Conservation (phyloP, 805 yeast species). For the Blastobotrys peoriensis region DNA sequence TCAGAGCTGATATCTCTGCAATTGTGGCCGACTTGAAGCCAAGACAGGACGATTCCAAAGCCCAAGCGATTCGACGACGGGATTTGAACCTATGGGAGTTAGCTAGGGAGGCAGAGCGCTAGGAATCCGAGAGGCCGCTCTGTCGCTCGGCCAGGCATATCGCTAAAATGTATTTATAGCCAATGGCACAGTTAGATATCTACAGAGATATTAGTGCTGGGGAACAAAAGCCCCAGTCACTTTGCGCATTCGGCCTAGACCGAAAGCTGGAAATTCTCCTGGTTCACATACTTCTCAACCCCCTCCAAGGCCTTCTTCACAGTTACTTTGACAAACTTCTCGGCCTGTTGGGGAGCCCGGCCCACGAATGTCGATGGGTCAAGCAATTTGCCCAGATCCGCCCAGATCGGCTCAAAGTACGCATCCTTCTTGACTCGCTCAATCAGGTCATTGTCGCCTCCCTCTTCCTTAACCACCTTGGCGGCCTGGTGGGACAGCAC, state of each 20-base stretch:
- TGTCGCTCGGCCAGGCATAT: no score
- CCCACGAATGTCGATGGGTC: conserved; percentile 96
- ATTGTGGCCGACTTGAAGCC: no score
- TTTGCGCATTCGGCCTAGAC: no score
- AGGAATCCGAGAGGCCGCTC: no score
- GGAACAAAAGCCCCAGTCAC: no score
- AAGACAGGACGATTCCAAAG: no score
- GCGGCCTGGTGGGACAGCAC: conserved; percentile 97
- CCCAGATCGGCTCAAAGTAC: conserved; percentile 87
- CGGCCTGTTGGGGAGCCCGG: conserved; percentile 97
- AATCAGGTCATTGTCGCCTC: conserved; percentile 96
- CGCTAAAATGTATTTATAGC: no score
- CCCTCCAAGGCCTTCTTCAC: conserved; percentile 79
- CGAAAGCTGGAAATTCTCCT: conserved; percentile 67
- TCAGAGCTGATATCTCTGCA: neutral
- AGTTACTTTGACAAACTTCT: conserved; percentile 78
- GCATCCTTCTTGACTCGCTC: conserved; percentile 72
- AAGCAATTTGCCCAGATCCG: conserved; percentile 68
- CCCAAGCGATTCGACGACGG: no score
- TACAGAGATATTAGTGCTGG: no score
- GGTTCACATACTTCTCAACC: conserved; percentile 50
- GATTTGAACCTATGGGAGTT: no score
- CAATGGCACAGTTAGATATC: no score
- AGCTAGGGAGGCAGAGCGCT: no score
- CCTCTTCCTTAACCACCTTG: conserved; percentile 93